Evolutionary conservation across 2,329 filamentous ascomycete genomes (phyloP), one percentile per base, ranked within the genome.

Genomic region (Zymoseptoria tritici): DNA sequence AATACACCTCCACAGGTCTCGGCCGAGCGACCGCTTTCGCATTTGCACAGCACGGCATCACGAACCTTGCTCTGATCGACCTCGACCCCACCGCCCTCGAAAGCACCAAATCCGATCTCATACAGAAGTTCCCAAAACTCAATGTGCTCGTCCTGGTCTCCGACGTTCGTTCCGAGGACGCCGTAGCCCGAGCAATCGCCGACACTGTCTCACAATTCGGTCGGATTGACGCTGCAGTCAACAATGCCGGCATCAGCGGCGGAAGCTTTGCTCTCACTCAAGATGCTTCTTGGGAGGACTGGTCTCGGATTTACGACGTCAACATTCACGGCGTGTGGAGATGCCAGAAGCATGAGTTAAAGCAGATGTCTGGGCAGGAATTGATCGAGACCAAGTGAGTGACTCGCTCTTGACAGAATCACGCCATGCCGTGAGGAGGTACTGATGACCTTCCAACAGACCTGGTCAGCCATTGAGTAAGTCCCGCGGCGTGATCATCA

Each of bases 171-270:
- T 52, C 57, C 49, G 65, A 67, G 36, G 49, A 56, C 16, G 59
- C 61, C 36, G 60, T 68, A 66, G 70, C 79, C 52, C 60, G 60
- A 9, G 70, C 70, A 13, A 69, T 77, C 64, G 55, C 75, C 0
- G 57, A 69, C 0, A 78, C 83, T 0, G 11, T 83, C 2, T 57
- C 73, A 1, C 66, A 69, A 1, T 86, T 81, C 62, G 82, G 81
- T 1, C 75, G 81, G 0, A 63, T 87, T 1, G 83, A 87, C 65
- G 82, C 87, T 22, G 74, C 87, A 0, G 73, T 87, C 54, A 87
- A 87, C 67, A 84, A 83, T 61, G 85, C 87, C 1, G 85, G 85
- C 0, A 76, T 87, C 20, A 75, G 76, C 6, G 85, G 84, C 0
- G 75, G 26, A 66, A 16, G 69, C 70, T 13, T 9, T 20, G 1